Percentiles rank a stretch among this genome's conserved stretches.
These are phyloP conservation scores for Linum lewisii DNA, from an alignment of 345 rosid genomes.

Conservation along the genomic window DNA sequence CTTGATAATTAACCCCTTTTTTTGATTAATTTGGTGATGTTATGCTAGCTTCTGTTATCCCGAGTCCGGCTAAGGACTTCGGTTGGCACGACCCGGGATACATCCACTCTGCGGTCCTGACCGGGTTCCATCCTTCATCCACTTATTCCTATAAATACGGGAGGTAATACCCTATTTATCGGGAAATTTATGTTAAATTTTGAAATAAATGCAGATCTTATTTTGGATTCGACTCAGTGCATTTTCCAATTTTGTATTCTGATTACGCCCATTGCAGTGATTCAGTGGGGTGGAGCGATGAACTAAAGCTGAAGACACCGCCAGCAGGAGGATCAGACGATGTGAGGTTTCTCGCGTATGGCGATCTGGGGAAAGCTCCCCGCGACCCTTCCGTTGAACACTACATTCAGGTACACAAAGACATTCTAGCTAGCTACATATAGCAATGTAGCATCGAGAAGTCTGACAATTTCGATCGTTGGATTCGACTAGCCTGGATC, in stretches of 20 bases:
- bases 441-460: too few relatives aligned
- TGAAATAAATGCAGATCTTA: too few relatives aligned
- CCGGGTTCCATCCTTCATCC: constrained; percentile 42
- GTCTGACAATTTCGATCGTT: too few relatives aligned
- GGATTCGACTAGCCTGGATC: constrained; percentile 42
- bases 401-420: constrained; percentile 29
- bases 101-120: constrained; percentile 55
- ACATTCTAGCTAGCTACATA: too few relatives aligned
- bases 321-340: constrained; percentile 48
- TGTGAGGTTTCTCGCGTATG: constrained; percentile 42
- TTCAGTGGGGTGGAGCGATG: constrained; percentile 49
- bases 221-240: too few relatives aligned
- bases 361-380: constrained; percentile 78
- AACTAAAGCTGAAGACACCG: constrained; percentile 37
- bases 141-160: constrained; percentile 47
- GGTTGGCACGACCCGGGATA: constrained; percentile 81
- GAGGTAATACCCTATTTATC: constrained; percentile 26
- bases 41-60: constrained; percentile 19
- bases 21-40: neutral
- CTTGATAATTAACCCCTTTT: too few relatives aligned
- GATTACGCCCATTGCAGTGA: too few relatives aligned
- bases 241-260: too few relatives aligned
- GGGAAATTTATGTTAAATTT: too few relatives aligned
- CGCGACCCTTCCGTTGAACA: constrained; percentile 49
- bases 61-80: constrained; percentile 64